A percentile compares a stretch with the other conserved stretches of the same genome.
phyloP scores from a whole-genome alignment of 1,284 basidiomycete species.

The Filobasidium uniguttulatum region DNA sequence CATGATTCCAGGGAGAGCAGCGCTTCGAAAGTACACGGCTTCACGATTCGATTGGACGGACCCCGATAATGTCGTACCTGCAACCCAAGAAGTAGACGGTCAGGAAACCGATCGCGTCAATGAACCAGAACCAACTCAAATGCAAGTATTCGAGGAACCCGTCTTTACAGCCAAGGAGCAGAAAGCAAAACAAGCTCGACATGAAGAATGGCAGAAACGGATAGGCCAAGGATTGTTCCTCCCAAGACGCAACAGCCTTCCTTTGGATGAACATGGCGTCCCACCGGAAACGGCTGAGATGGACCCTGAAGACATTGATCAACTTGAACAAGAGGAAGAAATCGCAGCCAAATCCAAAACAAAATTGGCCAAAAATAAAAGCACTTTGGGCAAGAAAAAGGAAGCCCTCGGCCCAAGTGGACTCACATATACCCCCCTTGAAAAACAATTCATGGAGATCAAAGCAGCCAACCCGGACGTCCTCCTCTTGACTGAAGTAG shows the following conservation, averaged over 20 bases:
- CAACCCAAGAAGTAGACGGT: not conserved
- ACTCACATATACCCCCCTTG: slow-evolving; percentile 63
- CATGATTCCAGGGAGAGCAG: not conserved
- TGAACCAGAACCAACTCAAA: not conserved
- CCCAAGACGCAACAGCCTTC: not conserved
- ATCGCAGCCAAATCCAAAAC: not conserved
- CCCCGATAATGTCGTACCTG: not conserved
- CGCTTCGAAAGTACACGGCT: not conserved
- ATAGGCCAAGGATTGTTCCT: not conserved
- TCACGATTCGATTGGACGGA: not conserved
- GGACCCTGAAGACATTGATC: slow-evolving; percentile 1
- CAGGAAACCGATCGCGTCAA: not conserved
- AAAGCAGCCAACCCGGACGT: slow-evolving; percentile 61
- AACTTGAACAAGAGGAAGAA: not conserved
- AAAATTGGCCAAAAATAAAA: not conserved
- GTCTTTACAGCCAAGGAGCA: too few species aligned
- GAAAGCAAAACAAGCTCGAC: not conserved
- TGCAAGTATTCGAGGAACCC: too few species aligned
- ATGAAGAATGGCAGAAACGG: not conserved
- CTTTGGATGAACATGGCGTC: slow-evolving; percentile 1
- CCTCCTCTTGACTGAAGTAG: slow-evolving; percentile 71
- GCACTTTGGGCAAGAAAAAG: slow-evolving; percentile 32
- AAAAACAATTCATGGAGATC: slow-evolving; percentile 57
- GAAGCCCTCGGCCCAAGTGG: slow-evolving; percentile 61
- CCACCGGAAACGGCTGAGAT: not conserved